A percentile compares a stretch with the other conserved stretches of the same genome.
Evolutionary conservation across 2,329 filamentous ascomycete genomes (phyloP).

Genomic region (Colletotrichum cuscutae): DNA sequence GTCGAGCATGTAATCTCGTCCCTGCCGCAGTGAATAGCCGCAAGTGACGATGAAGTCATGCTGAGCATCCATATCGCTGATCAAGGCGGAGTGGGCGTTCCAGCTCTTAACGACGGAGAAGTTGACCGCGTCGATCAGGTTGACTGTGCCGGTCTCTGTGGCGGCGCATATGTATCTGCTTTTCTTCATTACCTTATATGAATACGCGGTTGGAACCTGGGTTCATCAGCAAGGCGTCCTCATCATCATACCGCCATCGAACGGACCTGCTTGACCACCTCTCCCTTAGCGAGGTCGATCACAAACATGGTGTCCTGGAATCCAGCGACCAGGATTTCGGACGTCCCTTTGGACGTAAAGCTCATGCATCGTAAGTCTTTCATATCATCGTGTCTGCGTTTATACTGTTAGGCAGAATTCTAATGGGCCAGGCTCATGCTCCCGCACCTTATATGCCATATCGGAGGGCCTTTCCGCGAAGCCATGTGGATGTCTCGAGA

Average conservation of each 20-base stretch:
- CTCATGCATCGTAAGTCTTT: constrained; percentile 93
- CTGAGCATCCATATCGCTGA: constrained; percentile 97
- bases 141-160: constrained; percentile 82
- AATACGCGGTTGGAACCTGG: constrained; percentile 75
- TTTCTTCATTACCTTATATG: constrained; percentile 93
- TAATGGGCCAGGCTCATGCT: neutral
- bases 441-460: constrained; percentile 86
- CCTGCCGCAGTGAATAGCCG: constrained; percentile 86
- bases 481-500: constrained; percentile 88
- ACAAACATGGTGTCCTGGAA: constrained; percentile 88
- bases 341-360: constrained; percentile 86
- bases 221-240: constrained; percentile 42
- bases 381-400: constrained; percentile 76
- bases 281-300: constrained; percentile 75
- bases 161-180: constrained; percentile 93
- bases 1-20: constrained; percentile 81
- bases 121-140: constrained; percentile 84
- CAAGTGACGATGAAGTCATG: constrained; percentile 96
- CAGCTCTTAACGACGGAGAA: constrained; percentile 86
- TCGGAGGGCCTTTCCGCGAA: constrained; percentile 80
- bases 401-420: constrained; percentile 20
- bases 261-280: constrained; percentile 73
- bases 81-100: constrained; percentile 87
- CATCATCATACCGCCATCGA: neutral
- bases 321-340: constrained; percentile 87